Conservation (phyloP, 345 rosid species). For the Lepidium aucheri region DNA sequence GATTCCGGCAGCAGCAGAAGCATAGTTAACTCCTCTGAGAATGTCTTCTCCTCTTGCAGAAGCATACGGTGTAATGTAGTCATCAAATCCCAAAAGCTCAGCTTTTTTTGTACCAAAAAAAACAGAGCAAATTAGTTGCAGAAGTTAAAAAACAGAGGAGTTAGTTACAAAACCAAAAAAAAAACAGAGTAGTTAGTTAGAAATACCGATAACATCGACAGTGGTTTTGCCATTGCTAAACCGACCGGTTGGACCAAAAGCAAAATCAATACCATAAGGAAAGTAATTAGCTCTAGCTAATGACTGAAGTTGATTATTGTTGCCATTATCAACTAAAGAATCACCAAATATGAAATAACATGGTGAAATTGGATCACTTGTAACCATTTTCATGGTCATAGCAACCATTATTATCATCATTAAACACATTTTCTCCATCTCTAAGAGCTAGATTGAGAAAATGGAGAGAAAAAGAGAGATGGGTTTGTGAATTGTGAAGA, state of each 20-base stretch:
- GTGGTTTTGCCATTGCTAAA: slow-evolving; percentile 76
- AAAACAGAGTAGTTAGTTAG: not conserved
- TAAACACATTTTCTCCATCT: slow-evolving; percentile 11
- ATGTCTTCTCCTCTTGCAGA: slow-evolving; percentile 46
- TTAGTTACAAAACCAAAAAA: not conserved
- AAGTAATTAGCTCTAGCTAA: slow-evolving; percentile 71
- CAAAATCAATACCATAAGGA: slow-evolving; percentile 86
- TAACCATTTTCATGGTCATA: slow-evolving; percentile 13
- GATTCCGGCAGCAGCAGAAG: slow-evolving; percentile 89
- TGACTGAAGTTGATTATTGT: slow-evolving; percentile 59
- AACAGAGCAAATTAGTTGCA: not conserved
- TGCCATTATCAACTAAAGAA: slow-evolving; percentile 85
- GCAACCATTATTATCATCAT: slow-evolving; percentile 14
- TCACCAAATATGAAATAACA: slow-evolving; percentile 87
- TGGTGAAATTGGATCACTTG: slow-evolving; percentile 54
- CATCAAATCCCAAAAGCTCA: slow-evolving; percentile 51
- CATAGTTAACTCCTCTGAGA: slow-evolving; percentile 66
- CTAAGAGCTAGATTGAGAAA: not conserved
- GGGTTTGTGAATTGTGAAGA: not conserved
- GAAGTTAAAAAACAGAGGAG: not conserved
- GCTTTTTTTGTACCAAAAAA: slow-evolving; percentile 23
- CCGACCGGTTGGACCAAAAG: slow-evolving; percentile 69
- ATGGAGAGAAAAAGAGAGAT: not conserved
- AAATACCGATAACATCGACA: slow-evolving; percentile 61
- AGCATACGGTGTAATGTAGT: slow-evolving; percentile 48